A percentile compares a stretch with the other conserved stretches of the same genome.
Evolutionary conservation across 495 filamentous ascomycete genomes (phyloP).

Genomic region (Polyplosphaeria fusca): DNA sequence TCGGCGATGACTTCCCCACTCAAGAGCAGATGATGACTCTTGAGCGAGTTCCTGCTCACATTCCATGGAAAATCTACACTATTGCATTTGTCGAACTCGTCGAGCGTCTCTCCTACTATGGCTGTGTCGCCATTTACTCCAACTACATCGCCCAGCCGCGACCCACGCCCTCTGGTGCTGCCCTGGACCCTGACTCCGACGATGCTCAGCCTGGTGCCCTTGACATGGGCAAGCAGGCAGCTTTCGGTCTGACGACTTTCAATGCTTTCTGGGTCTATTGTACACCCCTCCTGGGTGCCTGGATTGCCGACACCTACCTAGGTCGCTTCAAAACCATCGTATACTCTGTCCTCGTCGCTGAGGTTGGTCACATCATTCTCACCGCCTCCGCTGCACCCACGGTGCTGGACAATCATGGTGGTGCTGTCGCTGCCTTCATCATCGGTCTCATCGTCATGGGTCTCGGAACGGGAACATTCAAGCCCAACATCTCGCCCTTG

Average conservation of each 20-base stretch:
- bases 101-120: conserved; percentile 72
- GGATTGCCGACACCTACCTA: conserved; percentile 67
- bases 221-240: conserved; percentile 62
- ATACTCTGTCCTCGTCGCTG: conserved; percentile 54
- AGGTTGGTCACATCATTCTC: conserved; percentile 65
- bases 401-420: conserved; percentile 52
- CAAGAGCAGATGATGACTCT: conserved; percentile 53
- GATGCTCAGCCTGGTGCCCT: conserved; percentile 62
- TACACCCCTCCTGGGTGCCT: conserved; percentile 66
- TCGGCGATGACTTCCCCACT: conserved; percentile 44
- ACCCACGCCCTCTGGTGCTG: conserved; percentile 63
- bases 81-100: conserved; percentile 73
- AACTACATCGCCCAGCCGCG: conserved; percentile 69
- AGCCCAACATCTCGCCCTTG: conserved; percentile 61
- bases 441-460: conserved; percentile 66
- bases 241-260: conserved; percentile 64
- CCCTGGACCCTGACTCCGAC: conserved; percentile 27
- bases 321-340: conserved; percentile 71
- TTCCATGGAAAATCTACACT: conserved; percentile 64
- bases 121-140: conserved; percentile 41
- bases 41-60: conserved; percentile 59
- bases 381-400: conserved; percentile 60
- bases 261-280: conserved; percentile 74
- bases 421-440: conserved; percentile 56
- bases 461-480: conserved; percentile 63